Base-by-base conservation (phyloP, 164 flowering plant species). In the Tetrastigma voinierianum region DNA sequence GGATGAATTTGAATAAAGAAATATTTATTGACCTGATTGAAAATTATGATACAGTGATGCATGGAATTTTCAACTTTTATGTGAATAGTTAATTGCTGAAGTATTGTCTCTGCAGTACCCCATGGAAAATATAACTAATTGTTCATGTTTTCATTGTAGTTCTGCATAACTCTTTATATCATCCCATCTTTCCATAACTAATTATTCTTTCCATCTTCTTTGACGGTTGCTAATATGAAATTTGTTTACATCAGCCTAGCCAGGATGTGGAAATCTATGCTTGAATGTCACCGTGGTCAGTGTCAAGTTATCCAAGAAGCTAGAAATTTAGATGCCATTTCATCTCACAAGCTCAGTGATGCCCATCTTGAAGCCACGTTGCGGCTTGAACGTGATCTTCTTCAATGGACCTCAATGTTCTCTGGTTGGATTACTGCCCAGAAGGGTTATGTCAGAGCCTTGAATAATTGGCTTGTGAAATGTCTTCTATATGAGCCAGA, bases 181-280 rank as follows among this genome's bases (percentile, higher is more conserved):
- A n/a, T n/a, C n/a, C n/a, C n/a, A n/a, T n/a, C n/a, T n/a, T n/a
- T n/a, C n/a, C n/a, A n/a, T n/a, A n/a, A n/a, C n/a, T n/a, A n/a
- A n/a, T 46, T 21, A 51, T 14, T 48, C 48, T 61, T 51, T 32
- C 6, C 40, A 2, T 32, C 13, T 49, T 53, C 5, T 66, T 66
- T 64, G 45, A 9, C 25, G 24, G 68, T 43, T 3, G 11, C 65
- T 57, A 20, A 46, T 52, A 12, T 46, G 46, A 16, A 2, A 4
- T n/a, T 55, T 65, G 11, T 68, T 40, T 43, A 24, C 18, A 59
- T 69, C 77, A 88, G 93, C 82, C 73, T 86, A 52, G 69, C 78
- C 12, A 76, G 86, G 70, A 86, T 88, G 89, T 88, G 93, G 93
- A 82, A 74, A 70, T 70, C 69, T 17, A 84, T 88, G 90, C 89